phyloP scores from a whole-genome alignment of 305 asterid genomes.

The Rubia tinctorum region DNA sequence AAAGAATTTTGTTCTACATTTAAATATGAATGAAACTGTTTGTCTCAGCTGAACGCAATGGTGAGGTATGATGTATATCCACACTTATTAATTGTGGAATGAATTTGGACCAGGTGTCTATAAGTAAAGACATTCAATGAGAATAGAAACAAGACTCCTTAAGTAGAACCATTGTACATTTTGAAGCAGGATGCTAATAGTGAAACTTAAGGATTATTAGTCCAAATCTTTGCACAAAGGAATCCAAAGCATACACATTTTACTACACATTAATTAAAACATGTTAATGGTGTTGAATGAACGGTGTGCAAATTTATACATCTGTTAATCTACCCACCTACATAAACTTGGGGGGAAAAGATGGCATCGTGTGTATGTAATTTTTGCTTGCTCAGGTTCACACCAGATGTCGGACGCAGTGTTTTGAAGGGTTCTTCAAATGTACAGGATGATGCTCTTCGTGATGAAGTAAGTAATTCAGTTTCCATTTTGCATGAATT shows the following conservation, averaged over 20 bases:
- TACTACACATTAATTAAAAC: neutral
- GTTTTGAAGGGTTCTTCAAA: slow-evolving; percentile 65
- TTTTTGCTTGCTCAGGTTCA: slow-evolving; percentile 38
- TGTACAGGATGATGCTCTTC: slow-evolving; percentile 86
- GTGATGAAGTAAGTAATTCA: slow-evolving; percentile 70
- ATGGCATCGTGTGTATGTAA: neutral
- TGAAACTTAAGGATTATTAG: neutral
- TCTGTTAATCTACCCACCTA: neutral
- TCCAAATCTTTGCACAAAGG: neutral
- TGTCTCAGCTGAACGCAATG: neutral
- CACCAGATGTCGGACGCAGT: slow-evolving; percentile 57
- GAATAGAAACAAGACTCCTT: neutral
- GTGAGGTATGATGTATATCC: neutral
- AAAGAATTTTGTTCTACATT: neutral
- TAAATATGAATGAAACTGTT: too few species aligned
- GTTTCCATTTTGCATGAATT: neutral
- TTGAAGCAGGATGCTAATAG: neutral
- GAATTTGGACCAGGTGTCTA: neutral
- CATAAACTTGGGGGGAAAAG: neutral
- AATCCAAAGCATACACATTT: neutral
- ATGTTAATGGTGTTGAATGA: neutral
- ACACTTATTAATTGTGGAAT: neutral
- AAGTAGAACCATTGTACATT: neutral
- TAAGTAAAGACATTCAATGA: neutral
- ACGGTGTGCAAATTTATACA: neutral